Evolutionary conservation across 768 basidiomycete genomes (phyloP).

Genomic region (Agrocybe praecox): DNA sequence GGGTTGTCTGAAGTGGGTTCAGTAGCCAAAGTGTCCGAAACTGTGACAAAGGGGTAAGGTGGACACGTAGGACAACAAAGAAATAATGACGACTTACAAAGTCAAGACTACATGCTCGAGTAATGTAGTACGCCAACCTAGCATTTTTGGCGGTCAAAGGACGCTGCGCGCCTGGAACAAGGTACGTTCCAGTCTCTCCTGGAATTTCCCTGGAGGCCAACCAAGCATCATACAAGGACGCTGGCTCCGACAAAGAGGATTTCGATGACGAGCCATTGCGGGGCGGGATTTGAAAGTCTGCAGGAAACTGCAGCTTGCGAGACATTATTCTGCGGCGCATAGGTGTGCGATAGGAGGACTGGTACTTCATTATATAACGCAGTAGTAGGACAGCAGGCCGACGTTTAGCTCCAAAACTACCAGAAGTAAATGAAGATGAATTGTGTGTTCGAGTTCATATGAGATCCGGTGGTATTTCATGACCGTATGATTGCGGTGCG

Average conservation of each 20-base stretch:
- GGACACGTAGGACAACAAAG: neutral
- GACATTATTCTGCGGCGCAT: constrained; percentile 40
- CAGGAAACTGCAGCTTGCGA: constrained; percentile 38
- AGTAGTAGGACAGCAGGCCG: constrained; percentile 22
- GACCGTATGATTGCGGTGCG: constrained; percentile 49
- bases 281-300: constrained; percentile 33
- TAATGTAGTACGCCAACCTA: constrained; percentile 56
- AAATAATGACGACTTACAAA: constrained; percentile 40
- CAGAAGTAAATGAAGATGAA: constrained; percentile 24
- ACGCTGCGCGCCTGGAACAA: constrained; percentile 72
- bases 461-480: constrained; percentile 49
- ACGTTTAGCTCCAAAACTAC: constrained; percentile 26
- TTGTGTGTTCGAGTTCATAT: constrained; percentile 36
- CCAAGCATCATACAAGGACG: constrained; percentile 56
- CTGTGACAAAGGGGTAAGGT: constrained; percentile 24
- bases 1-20: constrained; percentile 69
- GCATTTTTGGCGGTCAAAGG: constrained; percentile 59
- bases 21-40: constrained; percentile 46
- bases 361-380: constrained; percentile 32
- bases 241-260: constrained; percentile 21
- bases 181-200: constrained; percentile 42
- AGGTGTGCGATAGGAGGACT: constrained; percentile 34
- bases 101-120: constrained; percentile 54
- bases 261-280: constrained; percentile 25
- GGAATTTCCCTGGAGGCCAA: constrained; percentile 56